A percentile compares a stretch with the other conserved stretches of the same genome.
Conservation (phyloP, 441 rosid species). For the Dalechampia spathulata region DNA sequence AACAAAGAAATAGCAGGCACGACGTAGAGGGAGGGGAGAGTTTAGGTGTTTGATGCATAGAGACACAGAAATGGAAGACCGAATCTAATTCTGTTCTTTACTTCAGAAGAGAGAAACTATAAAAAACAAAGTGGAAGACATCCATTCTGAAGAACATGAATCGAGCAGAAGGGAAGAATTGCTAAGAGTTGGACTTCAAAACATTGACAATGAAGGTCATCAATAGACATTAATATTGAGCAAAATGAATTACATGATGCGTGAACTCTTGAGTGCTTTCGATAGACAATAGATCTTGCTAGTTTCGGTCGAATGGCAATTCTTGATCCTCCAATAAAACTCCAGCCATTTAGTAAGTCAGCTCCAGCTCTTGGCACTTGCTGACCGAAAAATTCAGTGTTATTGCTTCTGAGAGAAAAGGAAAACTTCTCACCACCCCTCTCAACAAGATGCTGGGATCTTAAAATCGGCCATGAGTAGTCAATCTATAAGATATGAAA, state of each 20-base stretch:
- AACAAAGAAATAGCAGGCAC: neutral
- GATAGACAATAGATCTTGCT: constrained; percentile 17
- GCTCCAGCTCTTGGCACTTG: constrained; percentile 25
- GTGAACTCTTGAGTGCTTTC: constrained; percentile 28
- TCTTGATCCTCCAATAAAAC: constrained; percentile 56
- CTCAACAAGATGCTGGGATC: constrained; percentile 15
- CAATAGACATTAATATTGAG: neutral
- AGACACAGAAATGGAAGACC: neutral
- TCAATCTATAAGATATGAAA: constrained; percentile 32
- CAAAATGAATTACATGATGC: constrained; percentile 64
- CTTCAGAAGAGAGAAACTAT: too few relatives aligned
- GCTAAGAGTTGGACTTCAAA: neutral
- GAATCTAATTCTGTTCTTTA: too few relatives aligned
- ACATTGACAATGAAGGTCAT: neutral
- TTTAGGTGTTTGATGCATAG: neutral
- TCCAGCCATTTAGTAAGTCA: constrained; percentile 33
- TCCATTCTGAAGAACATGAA: too few relatives aligned
- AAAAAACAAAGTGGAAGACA: too few relatives aligned
- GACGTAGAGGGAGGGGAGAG: neutral
- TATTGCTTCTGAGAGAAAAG: constrained; percentile 20
- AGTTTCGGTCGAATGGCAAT: constrained; percentile 23
- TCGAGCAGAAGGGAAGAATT: neutral
- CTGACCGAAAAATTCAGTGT: constrained; percentile 22
- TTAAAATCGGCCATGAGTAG: constrained; percentile 22
- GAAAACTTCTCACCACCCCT: constrained; percentile 19